A percentile compares a stretch with the other conserved stretches of the same genome.
These are phyloP conservation scores for Alternaria sp. DNA, from an alignment of 2,329 filamentous ascomycete genomes.

Conservation along the genomic window DNA sequence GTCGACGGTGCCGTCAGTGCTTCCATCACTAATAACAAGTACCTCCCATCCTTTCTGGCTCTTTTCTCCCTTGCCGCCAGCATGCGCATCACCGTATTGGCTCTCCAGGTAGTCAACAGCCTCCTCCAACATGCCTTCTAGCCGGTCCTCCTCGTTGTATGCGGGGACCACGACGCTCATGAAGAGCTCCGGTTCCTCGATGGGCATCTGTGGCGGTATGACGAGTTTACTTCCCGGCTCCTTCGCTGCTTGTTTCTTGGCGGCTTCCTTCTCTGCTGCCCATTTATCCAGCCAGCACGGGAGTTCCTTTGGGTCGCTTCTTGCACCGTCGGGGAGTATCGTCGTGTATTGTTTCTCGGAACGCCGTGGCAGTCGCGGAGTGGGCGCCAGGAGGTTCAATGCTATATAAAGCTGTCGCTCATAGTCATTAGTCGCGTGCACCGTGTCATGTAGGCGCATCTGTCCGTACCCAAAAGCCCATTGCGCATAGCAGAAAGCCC, in stretches of 20 bases:
- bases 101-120: conserved; percentile 84
- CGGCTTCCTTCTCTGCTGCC: conserved; percentile 62
- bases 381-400: conserved; percentile 78
- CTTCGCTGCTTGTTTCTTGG: conserved; percentile 38
- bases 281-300: conserved; percentile 89
- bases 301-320: conserved; percentile 62
- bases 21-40: conserved; percentile 88
- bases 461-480: conserved; percentile 38
- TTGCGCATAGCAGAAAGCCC: conserved; percentile 29
- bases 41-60: conserved; percentile 84
- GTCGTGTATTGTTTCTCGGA: conserved; percentile 89
- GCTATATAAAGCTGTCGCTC: conserved; percentile 65
- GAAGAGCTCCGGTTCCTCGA: conserved; percentile 79
- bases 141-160: conserved; percentile 88
- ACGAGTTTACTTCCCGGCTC: conserved; percentile 28
- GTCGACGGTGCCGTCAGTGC: conserved; percentile 78
- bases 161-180: conserved; percentile 93
- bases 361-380: conserved; percentile 73
- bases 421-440: conserved; percentile 1
- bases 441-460: not conserved
- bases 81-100: conserved; percentile 67
- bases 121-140: conserved; percentile 86
- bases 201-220: conserved; percentile 55
- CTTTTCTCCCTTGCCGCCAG: conserved; percentile 69
- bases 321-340: conserved; percentile 68